Percentiles rank a stretch among this genome's conserved stretches.
phyloP scores from a whole-genome alignment of 225 moss, liverwort and hornwort genomes.

The Pseudisothecium myosuroides region DNA sequence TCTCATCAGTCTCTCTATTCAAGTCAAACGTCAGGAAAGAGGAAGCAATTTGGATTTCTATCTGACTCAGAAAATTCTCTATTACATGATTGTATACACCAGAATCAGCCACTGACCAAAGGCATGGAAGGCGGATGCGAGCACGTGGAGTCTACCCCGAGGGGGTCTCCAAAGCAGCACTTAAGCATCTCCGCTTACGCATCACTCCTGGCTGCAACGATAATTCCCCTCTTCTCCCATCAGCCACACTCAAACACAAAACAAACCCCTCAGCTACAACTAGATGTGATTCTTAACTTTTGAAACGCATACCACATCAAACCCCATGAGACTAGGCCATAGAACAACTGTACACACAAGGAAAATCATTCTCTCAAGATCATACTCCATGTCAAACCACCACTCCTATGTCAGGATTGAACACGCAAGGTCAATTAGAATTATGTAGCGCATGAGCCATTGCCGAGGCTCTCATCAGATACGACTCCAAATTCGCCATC shows the following conservation, averaged over 20 bases:
- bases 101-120: slow-evolving; percentile 30
- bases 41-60: background rate
- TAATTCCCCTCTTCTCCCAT: slow-evolving; percentile 23
- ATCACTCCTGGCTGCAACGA: slow-evolving; percentile 32
- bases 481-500: slow-evolving; percentile 22
- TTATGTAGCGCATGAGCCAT: slow-evolving; percentile 19
- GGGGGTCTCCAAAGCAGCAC: slow-evolving; percentile 17
- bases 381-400: background rate
- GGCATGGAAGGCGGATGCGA: slow-evolving; percentile 17
- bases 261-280: background rate
- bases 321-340: background rate
- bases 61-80: background rate
- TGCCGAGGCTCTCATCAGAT: slow-evolving; percentile 48
- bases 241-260: slow-evolving; percentile 13
- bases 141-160: slow-evolving; percentile 31
- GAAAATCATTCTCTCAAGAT: background rate
- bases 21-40: slow-evolving; percentile 6
- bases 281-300: background rate
- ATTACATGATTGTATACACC: slow-evolving; percentile 11
- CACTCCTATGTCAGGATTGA: slow-evolving; percentile 6
- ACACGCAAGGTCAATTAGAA: background rate
- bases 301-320: background rate
- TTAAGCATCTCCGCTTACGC: slow-evolving; percentile 17
- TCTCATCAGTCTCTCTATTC: slow-evolving; percentile 10
- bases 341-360: background rate